Evolutionary conservation across 495 filamentous ascomycete species (phyloP), one percentile per base, ranked within the genome.

Genomic region (Trichoderma reesei): DNA sequence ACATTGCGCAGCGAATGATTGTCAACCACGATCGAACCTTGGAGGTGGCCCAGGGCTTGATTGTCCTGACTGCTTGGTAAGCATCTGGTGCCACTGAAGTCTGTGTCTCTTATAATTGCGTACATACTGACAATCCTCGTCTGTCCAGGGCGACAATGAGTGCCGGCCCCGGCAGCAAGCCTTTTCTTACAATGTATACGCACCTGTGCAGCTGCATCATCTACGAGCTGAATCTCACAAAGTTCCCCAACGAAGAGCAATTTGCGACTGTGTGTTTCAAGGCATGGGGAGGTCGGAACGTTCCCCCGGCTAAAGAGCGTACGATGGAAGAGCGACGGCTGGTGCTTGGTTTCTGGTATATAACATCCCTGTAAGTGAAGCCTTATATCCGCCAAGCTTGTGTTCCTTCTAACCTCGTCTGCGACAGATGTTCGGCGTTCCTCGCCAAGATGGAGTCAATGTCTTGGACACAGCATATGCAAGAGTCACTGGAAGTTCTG

Each of bases 321-420:
- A 82, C 76, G 0, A 69, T 80, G 67, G 83, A 85, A 66, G 81
- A 84, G 65, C 71, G 79, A 37, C 72, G 84, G 42, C 77, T 80
- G 18, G 73, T 77, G 26, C 67, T 85, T 33, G 82, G 78, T 2
- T 75, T 76, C 31, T 85, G 79, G 62, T 61, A 82, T 33, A 59
- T 83, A 26, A 78, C 75, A 13, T 80, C 81, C 4, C 71, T 75
- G 81, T 83, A 71, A 31, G 72, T 68, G 16, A n/a, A 8, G 13
- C 39, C 6, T 64, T 18, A 3, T 10, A 4, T 33, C 51, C 34
- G 20, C 20, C n/a, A 13, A 31, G 9, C 18, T 56, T 36, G 7
- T 26, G 33, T 38, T 2, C 11, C n/a, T 13, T 4, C 4, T 11
- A 37, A n/a, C 26, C 14, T 33, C 65, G 14, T 68, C 20, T 13